Evolutionary conservation across 163 green algal species (phyloP).

Genomic region (Scenedesmus sp.): DNA sequence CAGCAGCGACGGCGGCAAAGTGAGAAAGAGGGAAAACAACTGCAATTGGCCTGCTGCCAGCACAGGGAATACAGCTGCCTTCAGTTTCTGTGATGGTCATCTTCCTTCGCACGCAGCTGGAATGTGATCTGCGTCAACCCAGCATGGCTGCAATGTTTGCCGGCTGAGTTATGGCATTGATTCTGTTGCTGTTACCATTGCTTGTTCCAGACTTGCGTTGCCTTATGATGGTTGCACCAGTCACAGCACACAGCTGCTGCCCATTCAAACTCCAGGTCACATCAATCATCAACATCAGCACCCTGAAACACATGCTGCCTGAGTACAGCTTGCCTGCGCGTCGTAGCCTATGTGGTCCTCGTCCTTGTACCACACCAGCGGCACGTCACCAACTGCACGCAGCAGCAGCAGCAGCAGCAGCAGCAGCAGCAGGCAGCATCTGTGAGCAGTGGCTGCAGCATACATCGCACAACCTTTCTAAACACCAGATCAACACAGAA

Average conservation of each 20-base stretch:
- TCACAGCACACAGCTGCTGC: not conserved
- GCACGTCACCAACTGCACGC: constrained; percentile 88
- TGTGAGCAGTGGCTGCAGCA: not conserved
- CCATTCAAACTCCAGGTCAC: not conserved
- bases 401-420: constrained; percentile 2
- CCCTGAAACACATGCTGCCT: not conserved
- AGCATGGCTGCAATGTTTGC: not conserved
- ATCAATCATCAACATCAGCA: too few relatives aligned
- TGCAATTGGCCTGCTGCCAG: not conserved
- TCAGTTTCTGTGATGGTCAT: constrained; percentile 75
- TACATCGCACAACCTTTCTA: too few relatives aligned
- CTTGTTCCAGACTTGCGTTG: not conserved
- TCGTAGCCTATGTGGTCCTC: constrained; percentile 98
- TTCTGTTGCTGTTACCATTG: not conserved
- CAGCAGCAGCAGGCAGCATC: not conserved
- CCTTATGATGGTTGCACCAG: not conserved
- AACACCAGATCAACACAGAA: too few relatives aligned
- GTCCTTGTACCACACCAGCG: constrained; percentile 96
- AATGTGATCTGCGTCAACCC: too few relatives aligned
- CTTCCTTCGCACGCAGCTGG: too few relatives aligned
- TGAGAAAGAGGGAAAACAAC: not conserved
- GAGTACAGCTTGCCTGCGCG: constrained; percentile 59
- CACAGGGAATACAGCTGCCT: constrained; percentile 49
- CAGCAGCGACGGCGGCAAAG: not conserved
- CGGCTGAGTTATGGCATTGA: not conserved